These are phyloP conservation scores for Colletotrichum musae DNA, from an alignment of 2,329 filamentous ascomycete genomes.

Conservation along the genomic window DNA sequence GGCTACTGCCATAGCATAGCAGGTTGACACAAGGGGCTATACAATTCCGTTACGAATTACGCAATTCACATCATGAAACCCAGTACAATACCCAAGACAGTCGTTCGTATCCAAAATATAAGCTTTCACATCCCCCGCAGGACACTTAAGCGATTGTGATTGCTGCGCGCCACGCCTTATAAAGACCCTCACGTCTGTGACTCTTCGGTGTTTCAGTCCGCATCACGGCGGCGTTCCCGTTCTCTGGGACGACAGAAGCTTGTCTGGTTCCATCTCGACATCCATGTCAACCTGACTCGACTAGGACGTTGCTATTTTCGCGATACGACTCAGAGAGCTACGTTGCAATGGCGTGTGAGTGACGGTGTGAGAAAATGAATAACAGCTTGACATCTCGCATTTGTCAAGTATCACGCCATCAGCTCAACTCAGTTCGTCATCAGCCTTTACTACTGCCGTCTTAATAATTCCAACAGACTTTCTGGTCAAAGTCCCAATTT, in stretches of 20 bases:
- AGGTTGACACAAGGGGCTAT: not conserved
- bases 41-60: not conserved
- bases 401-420: not conserved
- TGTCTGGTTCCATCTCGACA: constrained; percentile 1
- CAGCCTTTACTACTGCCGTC: not conserved
- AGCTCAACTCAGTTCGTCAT: not conserved
- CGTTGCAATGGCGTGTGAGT: not conserved
- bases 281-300: constrained; percentile 11
- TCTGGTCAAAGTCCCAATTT: constrained; percentile 16
- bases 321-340: not conserved
- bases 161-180: not conserved
- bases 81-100: constrained; percentile 9
- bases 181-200: constrained; percentile 20
- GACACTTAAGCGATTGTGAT: constrained; percentile 4
- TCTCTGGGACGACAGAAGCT: not conserved
- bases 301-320: not conserved
- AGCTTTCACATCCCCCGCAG: constrained; percentile 18
- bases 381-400: not conserved
- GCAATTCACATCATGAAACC: not conserved
- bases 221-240: constrained; percentile 7
- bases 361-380: constrained; percentile 3
- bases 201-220: constrained; percentile 25
- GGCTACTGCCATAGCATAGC: too few relatives aligned
- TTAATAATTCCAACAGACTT: constrained; percentile 7
- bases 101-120: constrained; percentile 9